Percentiles rank a stretch among this genome's conserved stretches.
These are phyloP conservation scores for Wickerhamomyces rabaulensis DNA, from an alignment of 805 yeast species.

Conservation along the genomic window DNA sequence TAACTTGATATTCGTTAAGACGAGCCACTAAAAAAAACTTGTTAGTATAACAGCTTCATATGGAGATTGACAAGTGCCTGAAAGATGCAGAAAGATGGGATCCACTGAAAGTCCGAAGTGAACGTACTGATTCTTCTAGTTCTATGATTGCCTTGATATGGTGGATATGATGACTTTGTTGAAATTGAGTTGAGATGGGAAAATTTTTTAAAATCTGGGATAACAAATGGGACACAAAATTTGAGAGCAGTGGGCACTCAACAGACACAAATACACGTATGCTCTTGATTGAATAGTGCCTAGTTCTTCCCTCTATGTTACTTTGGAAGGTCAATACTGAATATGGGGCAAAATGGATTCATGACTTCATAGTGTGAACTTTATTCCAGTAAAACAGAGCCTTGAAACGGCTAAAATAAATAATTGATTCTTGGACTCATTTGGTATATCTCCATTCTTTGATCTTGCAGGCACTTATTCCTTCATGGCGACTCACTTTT, in stretches of 20 bases:
- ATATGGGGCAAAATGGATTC: neutral
- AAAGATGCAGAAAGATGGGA: no score
- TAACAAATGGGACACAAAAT: neutral
- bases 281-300: no score
- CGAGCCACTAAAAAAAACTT: constrained; percentile 63
- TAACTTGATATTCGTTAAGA: constrained; percentile 98
- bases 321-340: no score
- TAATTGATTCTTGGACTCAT: neutral
- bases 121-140: neutral
- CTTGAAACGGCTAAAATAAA: neutral
- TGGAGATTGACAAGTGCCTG: neutral
- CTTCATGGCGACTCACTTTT: constrained; percentile 22
- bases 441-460: neutral
- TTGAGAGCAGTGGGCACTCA: neutral
- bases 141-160: neutral
- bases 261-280: no score
- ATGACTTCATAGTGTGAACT: neutral
- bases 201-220: no score
- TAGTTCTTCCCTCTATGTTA: no score
- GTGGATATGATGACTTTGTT: neutral
- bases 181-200: neutral
- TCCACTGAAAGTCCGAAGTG: neutral
- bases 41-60: constrained; percentile 4
- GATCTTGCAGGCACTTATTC: neutral
- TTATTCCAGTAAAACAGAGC: neutral